Evolutionary conservation across 495 filamentous ascomycete genomes (phyloP).

Genomic region (Neurospora sp.): DNA sequence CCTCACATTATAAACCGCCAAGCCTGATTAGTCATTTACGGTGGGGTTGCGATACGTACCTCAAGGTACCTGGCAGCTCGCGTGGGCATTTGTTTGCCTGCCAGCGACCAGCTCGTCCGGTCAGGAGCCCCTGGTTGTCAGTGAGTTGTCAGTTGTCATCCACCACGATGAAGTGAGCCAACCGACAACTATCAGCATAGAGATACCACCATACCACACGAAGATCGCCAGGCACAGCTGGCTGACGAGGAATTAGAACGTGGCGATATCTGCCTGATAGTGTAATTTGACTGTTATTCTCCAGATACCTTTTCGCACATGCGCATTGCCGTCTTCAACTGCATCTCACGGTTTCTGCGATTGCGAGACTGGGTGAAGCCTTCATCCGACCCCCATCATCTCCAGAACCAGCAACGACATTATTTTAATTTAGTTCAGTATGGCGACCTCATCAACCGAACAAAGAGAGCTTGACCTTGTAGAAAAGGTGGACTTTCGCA

Average conservation of each 20-base stretch:
- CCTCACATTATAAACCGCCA: too few species aligned
- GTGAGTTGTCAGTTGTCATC: background rate
- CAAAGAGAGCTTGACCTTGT: conserved; percentile 74
- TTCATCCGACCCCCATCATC: background rate
- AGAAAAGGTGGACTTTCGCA: conserved; percentile 81
- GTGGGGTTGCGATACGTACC: background rate
- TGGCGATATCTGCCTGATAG: background rate
- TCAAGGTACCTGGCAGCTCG: background rate
- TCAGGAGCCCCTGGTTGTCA: background rate
- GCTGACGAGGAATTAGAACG: background rate
- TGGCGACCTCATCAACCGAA: conserved; percentile 37
- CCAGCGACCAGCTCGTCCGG: background rate
- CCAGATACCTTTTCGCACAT: background rate
- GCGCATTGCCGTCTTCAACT: background rate
- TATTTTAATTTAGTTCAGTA: background rate
- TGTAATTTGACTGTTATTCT: background rate
- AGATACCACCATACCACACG: background rate
- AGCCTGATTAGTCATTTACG: background rate
- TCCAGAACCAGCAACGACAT: background rate
- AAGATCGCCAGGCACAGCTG: background rate
- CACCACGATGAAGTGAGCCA: background rate
- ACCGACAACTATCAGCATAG: background rate
- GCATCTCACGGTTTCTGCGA: background rate
- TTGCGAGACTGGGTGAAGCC: background rate
- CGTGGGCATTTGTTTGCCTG: background rate